Evolutionary conservation across 805 yeast species (phyloP).

Genomic region (Kazachstania bromeliacearum): DNA sequence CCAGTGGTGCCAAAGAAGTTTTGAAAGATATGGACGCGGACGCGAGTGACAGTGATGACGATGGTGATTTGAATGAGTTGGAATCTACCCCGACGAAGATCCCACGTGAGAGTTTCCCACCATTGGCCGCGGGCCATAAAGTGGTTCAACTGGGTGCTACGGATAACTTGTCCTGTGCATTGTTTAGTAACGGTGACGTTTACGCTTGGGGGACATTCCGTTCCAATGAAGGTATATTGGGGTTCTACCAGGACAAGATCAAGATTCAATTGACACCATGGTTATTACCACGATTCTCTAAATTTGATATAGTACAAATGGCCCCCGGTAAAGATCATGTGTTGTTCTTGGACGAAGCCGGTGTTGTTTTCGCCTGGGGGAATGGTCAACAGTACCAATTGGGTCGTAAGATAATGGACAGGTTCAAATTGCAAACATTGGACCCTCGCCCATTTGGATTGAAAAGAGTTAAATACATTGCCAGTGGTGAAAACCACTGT

Average conservation of each 20-base stretch:
- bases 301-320: constrained; percentile 65
- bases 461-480: constrained; percentile 66
- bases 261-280: constrained; percentile 59
- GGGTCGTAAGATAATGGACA: constrained; percentile 77
- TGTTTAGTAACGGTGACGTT: constrained; percentile 75
- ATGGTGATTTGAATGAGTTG: constrained; percentile 74
- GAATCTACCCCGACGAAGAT: constrained; percentile 87
- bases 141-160: constrained; percentile 84
- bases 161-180: constrained; percentile 78
- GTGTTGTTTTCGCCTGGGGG: constrained; percentile 94
- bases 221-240: constrained; percentile 84
- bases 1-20: constrained; percentile 53
- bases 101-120: constrained; percentile 49
- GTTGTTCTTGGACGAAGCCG: constrained; percentile 71
- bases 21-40: constrained; percentile 58
- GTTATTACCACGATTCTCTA: constrained; percentile 37
- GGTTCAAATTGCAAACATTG: constrained; percentile 60
- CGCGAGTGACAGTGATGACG: constrained; percentile 51
- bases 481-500: constrained; percentile 92
- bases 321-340: constrained; percentile 93
- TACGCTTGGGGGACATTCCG: constrained; percentile 98
- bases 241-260: constrained; percentile 56
- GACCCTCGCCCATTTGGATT: constrained; percentile 82
- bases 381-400: constrained; percentile 89
- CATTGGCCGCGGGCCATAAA: constrained; percentile 37